Base-by-base conservation (phyloP, 306 rosid genomes). In the Sicyos edulis region DNA sequence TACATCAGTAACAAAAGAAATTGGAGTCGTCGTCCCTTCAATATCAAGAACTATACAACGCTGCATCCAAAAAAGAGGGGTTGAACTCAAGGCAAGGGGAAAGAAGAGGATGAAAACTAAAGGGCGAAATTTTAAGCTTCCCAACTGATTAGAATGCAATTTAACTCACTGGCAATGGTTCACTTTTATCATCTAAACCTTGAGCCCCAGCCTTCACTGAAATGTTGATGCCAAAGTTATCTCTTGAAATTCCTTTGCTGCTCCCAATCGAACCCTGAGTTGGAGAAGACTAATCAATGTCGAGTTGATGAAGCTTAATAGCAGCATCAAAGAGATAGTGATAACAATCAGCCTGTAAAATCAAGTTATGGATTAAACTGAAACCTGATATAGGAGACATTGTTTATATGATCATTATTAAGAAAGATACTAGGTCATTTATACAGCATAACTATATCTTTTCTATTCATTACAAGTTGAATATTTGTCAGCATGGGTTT, bases 1-100 rank as follows among this genome's bases (percentile, higher is more conserved):
- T 80, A 91, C 89, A 67, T 91, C 99, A 19, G 95, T 62, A 71
- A 93, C 99, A 77, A 93, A 93, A 21, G 99, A 90, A 78, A 93
- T 93, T 20, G 99, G 99, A 68, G 96, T 91, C 54, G 99, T 93
- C 67, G 99, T 91, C 76, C 99, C 99, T 76, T 93, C 99, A 54
- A 93, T 91, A 88, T 93, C 99, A 74, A 93, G 99, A 87, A 93
- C 89, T 86, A 93, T 66, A 73, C 90, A 90, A 45, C 77, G 82
- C 99, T 93, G 91, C 84, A 85, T 61, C 70, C 11, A 59, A 60
- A 79, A 62, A 29, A 16, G 68, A 64, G 24, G 0, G 20, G 9
- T 15, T 0, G 0, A 32, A 5, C 68, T 62, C 21, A 16, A 62
- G 37, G 37, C 2, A 3, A 26, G 3, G 7, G 6, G 14, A 34